Evolutionary conservation across 352 stramenopile genomes (phyloP), one percentile per base, ranked within the genome.

Genomic region (Globisporangium viniferum): DNA sequence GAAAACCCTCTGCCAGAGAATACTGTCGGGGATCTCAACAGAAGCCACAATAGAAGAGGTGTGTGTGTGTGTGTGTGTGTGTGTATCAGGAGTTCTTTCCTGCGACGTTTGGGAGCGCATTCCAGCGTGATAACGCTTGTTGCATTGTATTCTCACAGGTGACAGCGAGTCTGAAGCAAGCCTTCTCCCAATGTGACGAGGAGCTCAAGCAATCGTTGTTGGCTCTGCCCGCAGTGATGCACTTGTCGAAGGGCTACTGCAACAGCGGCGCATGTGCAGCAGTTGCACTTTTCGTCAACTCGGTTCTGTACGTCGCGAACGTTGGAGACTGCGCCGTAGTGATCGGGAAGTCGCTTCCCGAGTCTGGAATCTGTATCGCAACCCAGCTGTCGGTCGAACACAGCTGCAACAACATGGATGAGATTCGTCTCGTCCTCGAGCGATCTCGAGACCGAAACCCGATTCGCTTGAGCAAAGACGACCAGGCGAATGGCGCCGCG

Each of bases 261-360:
- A 93, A 93, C 57, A 81, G 83, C 2, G 86, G 86, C 0, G 83
- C 83, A 3, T 93, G 84, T 35, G 82, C 78, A 1, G 82, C 90
- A 3, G 77, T 90, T 0, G 79, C 82, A 3, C 68, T 93, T 8
- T 86, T 93, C 39, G 73, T 90, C 27, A 73, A 78, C n/a, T 72
- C 71, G 1, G 73, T 77, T 39, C 67, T 98, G 12, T 97, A 96
- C 63, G 83, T 97, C 2, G 90, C 91, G 14, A 96, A 98, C 66
- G 91, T 97, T 20, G 94, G 94, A 27, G 92, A 98, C 64, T 98
- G 94, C 67, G 78, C 80, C n/a, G 92, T 90, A 6, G 86, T 98
- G 9, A 74, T 98, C 55, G 91, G 90, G 65, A 77, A 87, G 78
- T 36, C 77, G 64, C 71, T 86, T 67, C 62, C 84, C 27, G 63